Conservation (phyloP, 2,329 filamentous ascomycete species). For the Ustulina deusta region DNA sequence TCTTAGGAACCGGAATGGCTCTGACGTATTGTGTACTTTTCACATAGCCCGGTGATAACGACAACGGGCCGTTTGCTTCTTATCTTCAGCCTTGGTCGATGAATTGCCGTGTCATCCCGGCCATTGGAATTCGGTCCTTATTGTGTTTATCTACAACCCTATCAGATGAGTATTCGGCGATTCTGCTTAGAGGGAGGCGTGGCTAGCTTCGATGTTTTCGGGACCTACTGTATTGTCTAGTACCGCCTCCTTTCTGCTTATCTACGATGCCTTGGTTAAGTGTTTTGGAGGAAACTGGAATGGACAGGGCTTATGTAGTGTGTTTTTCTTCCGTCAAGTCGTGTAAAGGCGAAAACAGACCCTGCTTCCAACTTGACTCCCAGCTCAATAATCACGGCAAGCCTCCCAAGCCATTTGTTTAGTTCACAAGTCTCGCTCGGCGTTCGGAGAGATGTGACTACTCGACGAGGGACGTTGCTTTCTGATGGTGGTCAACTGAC, state of each 20-base stretch:
- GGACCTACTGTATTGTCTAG: not conserved
- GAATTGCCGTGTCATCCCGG: constrained; percentile 1
- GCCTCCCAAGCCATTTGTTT: not conserved
- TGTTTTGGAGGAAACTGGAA: not conserved
- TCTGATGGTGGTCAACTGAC: not conserved
- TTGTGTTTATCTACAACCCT: constrained; percentile 10
- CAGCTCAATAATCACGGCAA: not conserved
- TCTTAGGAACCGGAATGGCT: not conserved
- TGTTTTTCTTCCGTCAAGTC: not conserved
- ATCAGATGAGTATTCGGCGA: not conserved
- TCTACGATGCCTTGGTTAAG: not conserved
- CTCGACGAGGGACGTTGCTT: not conserved
- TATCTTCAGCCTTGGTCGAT: not conserved
- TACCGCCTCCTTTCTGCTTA: not conserved
- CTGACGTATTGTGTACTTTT: not conserved
- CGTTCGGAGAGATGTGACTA: not conserved
- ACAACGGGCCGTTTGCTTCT: constrained; percentile 26
- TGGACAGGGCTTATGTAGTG: not conserved
- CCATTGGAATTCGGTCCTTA: constrained; percentile 26
- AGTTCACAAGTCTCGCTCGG: not conserved
- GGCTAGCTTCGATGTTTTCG: not conserved
- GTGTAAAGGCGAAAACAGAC: not conserved
- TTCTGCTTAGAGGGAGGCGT: not conserved
- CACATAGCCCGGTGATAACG: not conserved
- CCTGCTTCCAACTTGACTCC: not conserved